Evolutionary conservation across 164 flowering plant species (phyloP), one percentile per base, ranked within the genome.

Genomic region (Saururus chinensis): DNA sequence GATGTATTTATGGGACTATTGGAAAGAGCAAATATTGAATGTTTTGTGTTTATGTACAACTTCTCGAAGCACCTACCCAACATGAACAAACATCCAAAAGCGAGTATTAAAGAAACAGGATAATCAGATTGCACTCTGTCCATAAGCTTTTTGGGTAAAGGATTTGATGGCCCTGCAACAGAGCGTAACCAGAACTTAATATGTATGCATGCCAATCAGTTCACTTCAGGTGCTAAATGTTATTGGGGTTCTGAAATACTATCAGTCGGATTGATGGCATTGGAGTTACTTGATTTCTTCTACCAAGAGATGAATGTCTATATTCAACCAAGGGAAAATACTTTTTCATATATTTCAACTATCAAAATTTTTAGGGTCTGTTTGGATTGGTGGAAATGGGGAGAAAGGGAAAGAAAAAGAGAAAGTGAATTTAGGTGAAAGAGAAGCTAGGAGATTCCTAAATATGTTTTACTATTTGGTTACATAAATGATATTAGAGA

Each of bases 91-190:
- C 49, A 45, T 8, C 17, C 49, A 45, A 45, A 9, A 10, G 26
- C 11, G 25, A 51, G 19, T 59, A 20, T 80, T 83, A 1, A 51
- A 68, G 66, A 74, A 65, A 62, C 74, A 64, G 24, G 62, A 52
- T 0, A 52, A 68, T 59, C 37, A 30, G 37, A 70, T 41, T 59
- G 64, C 80, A 70, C 59, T 76, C 24, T 70, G 68, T 58, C 57
- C 80, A 40, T 72, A 75, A 57, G 84, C 84, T 26, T 55, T 54
- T 63, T 87, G 95, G 97, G 61, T 76, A 74, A 56, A 61, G 76
- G 48, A 58, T 41, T 68, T 19, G 76, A 68, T 42, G 40, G 48
- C 4, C 61, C 66, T 25, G 60, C 21, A 40, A 52, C 73, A 23
- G 56, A 17, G 35, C 64, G 49, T 60, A 67, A 58, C 13, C 74